A percentile compares a stretch with the other conserved stretches of the same genome.
Conservation (phyloP, 2,329 filamentous ascomycete genomes). For the Bipolaris gigantea region DNA sequence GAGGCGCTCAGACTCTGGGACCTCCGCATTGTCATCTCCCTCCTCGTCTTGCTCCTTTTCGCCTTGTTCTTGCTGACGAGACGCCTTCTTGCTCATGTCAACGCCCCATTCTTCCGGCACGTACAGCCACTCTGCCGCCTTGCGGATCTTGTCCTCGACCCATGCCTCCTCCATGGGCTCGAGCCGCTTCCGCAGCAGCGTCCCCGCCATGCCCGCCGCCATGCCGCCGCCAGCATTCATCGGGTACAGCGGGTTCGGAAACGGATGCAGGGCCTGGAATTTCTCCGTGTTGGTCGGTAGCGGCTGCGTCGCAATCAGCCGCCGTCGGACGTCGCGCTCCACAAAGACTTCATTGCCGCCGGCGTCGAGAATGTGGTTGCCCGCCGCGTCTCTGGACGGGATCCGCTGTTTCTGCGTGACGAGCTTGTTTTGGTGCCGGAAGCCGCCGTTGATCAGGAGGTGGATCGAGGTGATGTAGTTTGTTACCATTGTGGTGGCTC, state of each 20-base stretch:
- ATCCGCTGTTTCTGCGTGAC: constrained; percentile 14
- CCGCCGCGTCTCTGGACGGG: constrained; percentile 19
- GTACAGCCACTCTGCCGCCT: constrained; percentile 34
- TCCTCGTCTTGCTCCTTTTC: constrained; percentile 15
- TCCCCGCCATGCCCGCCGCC: constrained; percentile 23
- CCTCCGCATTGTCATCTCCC: constrained; percentile 14
- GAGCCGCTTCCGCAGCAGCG: constrained; percentile 32
- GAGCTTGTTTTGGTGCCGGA: constrained; percentile 10
- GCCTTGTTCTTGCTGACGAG: constrained; percentile 1
- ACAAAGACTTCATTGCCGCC: constrained; percentile 8
- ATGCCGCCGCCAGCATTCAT: constrained; percentile 16
- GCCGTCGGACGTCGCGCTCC: constrained; percentile 11
- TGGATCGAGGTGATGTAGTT: constrained; percentile 23
- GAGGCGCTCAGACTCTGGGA: constrained; percentile 8
- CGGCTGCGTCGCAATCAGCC: constrained; percentile 10
- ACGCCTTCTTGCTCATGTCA: constrained; percentile 17
- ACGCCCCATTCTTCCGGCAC: constrained; percentile 37
- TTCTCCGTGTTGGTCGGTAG: constrained; percentile 14
- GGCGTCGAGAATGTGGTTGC: constrained; percentile 13
- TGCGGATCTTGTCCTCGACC: constrained; percentile 32
- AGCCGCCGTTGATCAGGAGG: constrained; percentile 26
- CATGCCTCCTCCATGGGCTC: constrained; percentile 34
- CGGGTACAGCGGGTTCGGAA: constrained; percentile 30
- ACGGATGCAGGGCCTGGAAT: constrained; percentile 26
- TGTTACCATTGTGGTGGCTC: constrained; percentile 20